A percentile compares a stretch with the other conserved stretches of the same genome.
These are phyloP conservation scores for Aspergillus sp. DNA, from an alignment of 2,329 filamentous ascomycete genomes.

Conservation along the genomic window DNA sequence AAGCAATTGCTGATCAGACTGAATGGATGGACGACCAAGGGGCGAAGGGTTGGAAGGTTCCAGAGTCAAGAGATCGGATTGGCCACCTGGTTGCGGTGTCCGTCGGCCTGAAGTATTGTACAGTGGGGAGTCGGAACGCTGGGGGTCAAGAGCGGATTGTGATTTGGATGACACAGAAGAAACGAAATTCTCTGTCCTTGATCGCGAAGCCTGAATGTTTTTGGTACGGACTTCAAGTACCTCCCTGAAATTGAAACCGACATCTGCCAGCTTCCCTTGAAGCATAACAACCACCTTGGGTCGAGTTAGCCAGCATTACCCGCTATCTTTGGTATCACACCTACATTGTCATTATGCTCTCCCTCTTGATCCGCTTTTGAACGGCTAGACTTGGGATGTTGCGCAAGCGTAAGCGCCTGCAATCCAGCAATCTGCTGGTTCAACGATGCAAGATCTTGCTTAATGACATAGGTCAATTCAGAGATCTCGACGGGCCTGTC, in stretches of 20 bases:
- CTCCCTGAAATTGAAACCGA: conserved; percentile 93
- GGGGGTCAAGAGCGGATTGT: conserved; percentile 53
- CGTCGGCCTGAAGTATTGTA: conserved; percentile 70
- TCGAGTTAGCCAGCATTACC: conserved; percentile 9
- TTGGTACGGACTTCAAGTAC: conserved; percentile 93
- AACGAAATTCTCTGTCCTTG: conserved; percentile 92
- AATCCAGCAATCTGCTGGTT: conserved; percentile 82
- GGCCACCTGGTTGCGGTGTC: conserved; percentile 51
- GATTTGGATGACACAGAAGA: conserved; percentile 75
- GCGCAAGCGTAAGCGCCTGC: conserved; percentile 67
- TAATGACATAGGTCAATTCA: conserved; percentile 94
- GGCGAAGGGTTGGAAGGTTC: conserved; percentile 56
- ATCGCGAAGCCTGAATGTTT: conserved; percentile 91
- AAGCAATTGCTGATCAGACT: conserved; percentile 78
- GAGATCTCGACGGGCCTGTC: conserved; percentile 95
- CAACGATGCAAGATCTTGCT: conserved; percentile 79
- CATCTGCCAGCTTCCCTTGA: conserved; percentile 84
- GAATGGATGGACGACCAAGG: conserved; percentile 40
- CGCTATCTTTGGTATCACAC: conserved; percentile 14
- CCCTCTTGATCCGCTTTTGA: conserved; percentile 63
- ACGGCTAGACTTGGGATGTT: conserved; percentile 55
- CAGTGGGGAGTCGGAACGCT: conserved; percentile 72
- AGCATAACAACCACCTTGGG: conserved; percentile 66
- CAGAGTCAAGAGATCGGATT: conserved; percentile 66
- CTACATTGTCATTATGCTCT: conserved; percentile 90